Percentiles rank a stretch among this genome's conserved stretches.
Evolutionary conservation across 371 early-diverging fungal genomes (phyloP).

Genomic region (Coemansia sp.): DNA sequence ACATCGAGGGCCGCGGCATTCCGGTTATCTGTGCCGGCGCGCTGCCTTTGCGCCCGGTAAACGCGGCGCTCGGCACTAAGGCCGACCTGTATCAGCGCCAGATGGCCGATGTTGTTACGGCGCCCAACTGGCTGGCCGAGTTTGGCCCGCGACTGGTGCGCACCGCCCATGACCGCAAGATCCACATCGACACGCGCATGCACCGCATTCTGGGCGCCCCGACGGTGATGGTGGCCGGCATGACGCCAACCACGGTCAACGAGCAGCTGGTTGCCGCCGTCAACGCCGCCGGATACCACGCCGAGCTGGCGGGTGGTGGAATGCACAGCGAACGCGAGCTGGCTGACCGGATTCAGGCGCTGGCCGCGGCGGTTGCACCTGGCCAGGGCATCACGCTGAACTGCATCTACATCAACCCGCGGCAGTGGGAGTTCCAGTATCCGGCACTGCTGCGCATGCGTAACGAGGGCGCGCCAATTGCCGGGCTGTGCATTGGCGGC

Average conservation of each 20-base stretch:
- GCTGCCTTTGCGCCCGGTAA: conserved; percentile 38
- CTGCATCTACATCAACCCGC: conserved; percentile 86
- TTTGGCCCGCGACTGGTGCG: conserved; percentile 71
- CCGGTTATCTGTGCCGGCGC: conserved; percentile 76
- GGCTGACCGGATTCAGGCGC: conserved; percentile 71
- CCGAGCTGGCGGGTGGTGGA: conserved; percentile 77
- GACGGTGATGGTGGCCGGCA: conserved; percentile 53
- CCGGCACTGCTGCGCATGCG: conserved; percentile 84
- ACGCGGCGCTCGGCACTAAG: conserved; percentile 77
- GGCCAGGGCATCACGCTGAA: conserved; percentile 91
- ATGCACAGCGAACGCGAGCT: conserved; percentile 55
- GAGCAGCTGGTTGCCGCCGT: conserved; percentile 61
- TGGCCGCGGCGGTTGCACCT: conserved; percentile 66
- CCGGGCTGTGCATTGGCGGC: conserved; percentile 88
- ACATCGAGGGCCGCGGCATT: conserved; percentile 90
- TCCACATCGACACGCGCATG: conserved; percentile 88
- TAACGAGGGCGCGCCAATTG: conserved; percentile 85
- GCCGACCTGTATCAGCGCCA: conserved; percentile 69
- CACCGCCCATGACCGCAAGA: conserved; percentile 48
- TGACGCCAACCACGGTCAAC: conserved; percentile 48
- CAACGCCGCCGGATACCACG: conserved; percentile 91
- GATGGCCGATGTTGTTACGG: conserved; percentile 60
- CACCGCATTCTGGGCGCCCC: conserved; percentile 70
- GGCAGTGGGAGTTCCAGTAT: conserved; percentile 95
- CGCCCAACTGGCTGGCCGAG: conserved; percentile 83